phyloP scores from a whole-genome alignment of 495 filamentous ascomycete genomes.

The Cercophora scortea region DNA sequence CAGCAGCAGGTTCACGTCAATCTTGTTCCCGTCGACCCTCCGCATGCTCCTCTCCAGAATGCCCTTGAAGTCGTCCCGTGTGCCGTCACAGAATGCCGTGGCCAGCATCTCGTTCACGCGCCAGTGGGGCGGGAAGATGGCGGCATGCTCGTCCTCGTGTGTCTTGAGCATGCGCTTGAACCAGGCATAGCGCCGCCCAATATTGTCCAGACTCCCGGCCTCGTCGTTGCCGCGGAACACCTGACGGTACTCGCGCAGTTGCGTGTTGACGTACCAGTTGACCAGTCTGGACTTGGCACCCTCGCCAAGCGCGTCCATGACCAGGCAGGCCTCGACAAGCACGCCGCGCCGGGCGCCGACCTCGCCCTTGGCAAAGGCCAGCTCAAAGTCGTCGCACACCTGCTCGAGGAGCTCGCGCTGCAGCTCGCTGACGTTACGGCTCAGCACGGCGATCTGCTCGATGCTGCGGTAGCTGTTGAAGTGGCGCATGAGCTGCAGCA shows the following conservation, averaged over 20 bases:
- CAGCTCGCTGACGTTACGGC: constrained; percentile 86
- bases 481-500: constrained; percentile 96
- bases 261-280: constrained; percentile 97
- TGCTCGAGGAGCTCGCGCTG: constrained; percentile 93
- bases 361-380: constrained; percentile 87
- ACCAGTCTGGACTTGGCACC: constrained; percentile 74
- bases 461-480: constrained; percentile 98
- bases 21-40: constrained; percentile 63
- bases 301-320: constrained; percentile 93
- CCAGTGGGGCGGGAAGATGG: constrained; percentile 84
- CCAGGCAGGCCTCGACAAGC: constrained; percentile 78
- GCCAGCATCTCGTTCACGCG: constrained; percentile 85
- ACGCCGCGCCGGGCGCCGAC: constrained; percentile 59
- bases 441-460: constrained; percentile 92
- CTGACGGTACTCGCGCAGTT: constrained; percentile 90
- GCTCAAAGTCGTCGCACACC: constrained; percentile 96
- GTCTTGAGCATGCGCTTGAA: constrained; percentile 92
- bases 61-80: constrained; percentile 87
- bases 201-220: constrained; percentile 94
- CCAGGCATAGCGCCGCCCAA: constrained; percentile 91
- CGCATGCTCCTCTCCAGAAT: constrained; percentile 85
- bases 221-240: constrained; percentile 96
- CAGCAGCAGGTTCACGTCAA: constrained; percentile 88
- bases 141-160: constrained; percentile 88
- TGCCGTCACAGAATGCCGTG: constrained; percentile 89